phyloP scores from a whole-genome alignment of 495 filamentous ascomycete genomes.

The Penicillium robsamsonii region DNA sequence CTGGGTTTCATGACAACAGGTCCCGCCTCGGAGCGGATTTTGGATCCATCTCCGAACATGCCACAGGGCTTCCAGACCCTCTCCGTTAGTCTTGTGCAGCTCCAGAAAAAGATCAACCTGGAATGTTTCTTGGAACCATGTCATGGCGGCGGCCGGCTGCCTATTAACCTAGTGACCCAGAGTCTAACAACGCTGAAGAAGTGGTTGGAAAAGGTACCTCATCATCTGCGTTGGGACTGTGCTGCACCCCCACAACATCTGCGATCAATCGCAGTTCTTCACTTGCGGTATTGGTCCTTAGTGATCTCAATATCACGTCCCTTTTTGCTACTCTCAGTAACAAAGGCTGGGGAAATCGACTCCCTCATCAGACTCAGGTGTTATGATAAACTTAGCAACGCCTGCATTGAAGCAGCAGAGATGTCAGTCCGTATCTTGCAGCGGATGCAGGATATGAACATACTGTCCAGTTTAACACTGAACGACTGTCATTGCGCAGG shows the following conservation, averaged over 20 bases:
- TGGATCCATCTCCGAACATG: background rate
- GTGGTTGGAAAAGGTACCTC: background rate
- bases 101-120: background rate
- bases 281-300: background rate
- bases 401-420: background rate
- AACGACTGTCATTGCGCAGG: background rate
- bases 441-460: background rate
- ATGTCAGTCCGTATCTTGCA: background rate
- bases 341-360: background rate
- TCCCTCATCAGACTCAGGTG: background rate
- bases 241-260: background rate
- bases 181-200: background rate
- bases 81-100: background rate
- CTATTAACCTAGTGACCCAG: background rate
- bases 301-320: background rate
- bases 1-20: background rate
- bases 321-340: background rate
- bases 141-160: background rate
- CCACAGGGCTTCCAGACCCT: background rate
- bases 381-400: background rate
- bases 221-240: background rate
- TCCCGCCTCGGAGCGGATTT: background rate
- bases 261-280: background rate
- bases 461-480: background rate
- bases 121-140: background rate